Base-by-base conservation (phyloP, 2,329 filamentous ascomycete genomes). In the Aspergillus unguis region DNA sequence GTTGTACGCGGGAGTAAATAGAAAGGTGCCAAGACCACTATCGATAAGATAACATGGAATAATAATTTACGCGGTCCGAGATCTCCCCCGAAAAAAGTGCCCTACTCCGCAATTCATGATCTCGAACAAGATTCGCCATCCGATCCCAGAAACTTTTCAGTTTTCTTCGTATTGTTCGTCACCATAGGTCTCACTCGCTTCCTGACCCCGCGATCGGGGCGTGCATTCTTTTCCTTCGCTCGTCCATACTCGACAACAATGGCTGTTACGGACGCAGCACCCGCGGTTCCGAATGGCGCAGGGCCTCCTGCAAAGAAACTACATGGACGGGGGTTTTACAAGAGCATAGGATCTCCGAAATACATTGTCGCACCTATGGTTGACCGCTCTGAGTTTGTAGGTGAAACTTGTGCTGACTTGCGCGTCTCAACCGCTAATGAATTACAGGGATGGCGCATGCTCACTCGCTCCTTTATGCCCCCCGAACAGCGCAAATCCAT, bases 361-460 rank as follows among this genome's bases (percentile, higher is more conserved):
- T 86, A 88, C 60, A 84, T 99, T 29, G 81, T 99, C 50, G 94
- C 94, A 32, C 94, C 94, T 33, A 99, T 99, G 94, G 94, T 99
- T 25, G 92, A 99, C 67, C 90, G 96, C 71, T 96, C 91, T 31
- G 94, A 99, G 77, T 96, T 97, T 77, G 92, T 96, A 78, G 60
- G 86, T 77, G 11, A 4, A 27, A 11, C n/a, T 6, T 6, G 2
- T 6, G 2, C 9, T 17, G 25, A 3, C 28, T 3, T 36, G 3
- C 17, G 29, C 27, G 8, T 28, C 23, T 43, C 3, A 44, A 25
- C 44, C 9, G 31, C 44, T 47, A 44, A 49, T 10, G 40, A 47
- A 58, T 59, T 57, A 56, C 32, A 96, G 92, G 94, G 92, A 64
- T 99, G 94, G 94, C 88, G 94, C 63, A 86, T 96, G 80, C 85